Evolutionary conservation across 257 asterid genomes (phyloP), one percentile per base, ranked within the genome.

Genomic region (Petunia axillaris): DNA sequence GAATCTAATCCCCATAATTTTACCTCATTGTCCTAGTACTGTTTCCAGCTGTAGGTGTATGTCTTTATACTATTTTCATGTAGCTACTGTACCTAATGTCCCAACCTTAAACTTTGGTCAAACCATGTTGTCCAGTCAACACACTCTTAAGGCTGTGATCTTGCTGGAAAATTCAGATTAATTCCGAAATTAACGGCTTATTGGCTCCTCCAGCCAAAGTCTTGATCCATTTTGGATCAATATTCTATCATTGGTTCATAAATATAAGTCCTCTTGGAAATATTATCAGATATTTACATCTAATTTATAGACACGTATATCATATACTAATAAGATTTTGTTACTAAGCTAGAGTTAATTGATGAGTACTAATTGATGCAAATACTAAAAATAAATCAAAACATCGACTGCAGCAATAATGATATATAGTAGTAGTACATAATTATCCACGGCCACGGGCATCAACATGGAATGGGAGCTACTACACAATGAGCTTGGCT

Each of bases 11-110:
- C 62, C 78, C 82, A 64, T 83, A 68, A 85, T 85, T 86, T 91
- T 87, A 88, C 93, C 83, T 86, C 83, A 77, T 83, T 91, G 89
- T 90, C 95, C 90, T 91, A 82, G 82, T 86, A 86, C 87, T 40
- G 82, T 81, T 79, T 88, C 93, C 91, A 89, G 93, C 91, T 88
- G 93, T 85, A 80, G 78, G 57, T 43, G 8, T 25, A 44, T 77
- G 38, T 85, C 78, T 82, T 79, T 57, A 82, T 77, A 41, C 59
- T 70, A n/a, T 54, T 6, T 60, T 63, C 63, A 5, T 57, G 41
- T 4, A 39, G 2, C 52, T 39, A 62, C 62, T 41, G 48, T 57
- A 68, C 53, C 64, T 66, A 66, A 40, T 66, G 13, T 65, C 39
- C 41, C 40, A 11, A 46, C 36, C 16, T 37, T 37, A 70, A 50